These are phyloP conservation scores for Aureobasidium uvarum DNA, from an alignment of 2,329 filamentous ascomycete species.

Conservation along the genomic window DNA sequence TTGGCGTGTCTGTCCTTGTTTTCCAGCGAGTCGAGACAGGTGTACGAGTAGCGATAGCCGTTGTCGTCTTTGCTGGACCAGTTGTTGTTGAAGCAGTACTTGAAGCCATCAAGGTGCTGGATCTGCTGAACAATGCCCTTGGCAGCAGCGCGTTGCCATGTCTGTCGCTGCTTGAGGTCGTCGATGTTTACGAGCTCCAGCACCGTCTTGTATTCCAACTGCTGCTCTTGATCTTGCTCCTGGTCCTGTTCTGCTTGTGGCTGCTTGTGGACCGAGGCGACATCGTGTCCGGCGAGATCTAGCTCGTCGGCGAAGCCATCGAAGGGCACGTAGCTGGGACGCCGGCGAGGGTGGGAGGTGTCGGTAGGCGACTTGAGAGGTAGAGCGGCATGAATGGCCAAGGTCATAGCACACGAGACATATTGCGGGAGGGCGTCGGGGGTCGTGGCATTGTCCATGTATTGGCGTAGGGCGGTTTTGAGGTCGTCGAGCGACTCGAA, in stretches of 20 bases:
- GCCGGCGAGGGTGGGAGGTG: background rate
- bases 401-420: conserved; percentile 25
- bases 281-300: background rate
- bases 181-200: conserved; percentile 31
- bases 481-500: conserved; percentile 25
- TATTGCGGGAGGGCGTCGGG: conserved; percentile 22
- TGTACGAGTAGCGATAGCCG: conserved; percentile 50
- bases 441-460: conserved; percentile 27
- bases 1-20: conserved; percentile 53
- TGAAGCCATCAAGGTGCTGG: conserved; percentile 48
- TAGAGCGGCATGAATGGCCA: conserved; percentile 18
- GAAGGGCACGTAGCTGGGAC: conserved; percentile 19
- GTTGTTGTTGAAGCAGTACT: conserved; percentile 52
- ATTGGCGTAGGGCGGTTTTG: conserved; percentile 28
- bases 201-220: conserved; percentile 11
- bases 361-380: conserved; percentile 23
- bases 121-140: conserved; percentile 47
- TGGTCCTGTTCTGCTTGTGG: background rate
- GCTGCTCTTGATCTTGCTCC: conserved; percentile 1
- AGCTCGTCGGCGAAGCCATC: conserved; percentile 9
- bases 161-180: conserved; percentile 45
- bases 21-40: conserved; percentile 52
- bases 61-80: conserved; percentile 49
- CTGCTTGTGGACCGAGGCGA: background rate
- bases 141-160: conserved; percentile 48